Evolutionary conservation across 2,329 filamentous ascomycete species (phyloP), one percentile per base, ranked within the genome.

Genomic region (Fusarium coicis): DNA sequence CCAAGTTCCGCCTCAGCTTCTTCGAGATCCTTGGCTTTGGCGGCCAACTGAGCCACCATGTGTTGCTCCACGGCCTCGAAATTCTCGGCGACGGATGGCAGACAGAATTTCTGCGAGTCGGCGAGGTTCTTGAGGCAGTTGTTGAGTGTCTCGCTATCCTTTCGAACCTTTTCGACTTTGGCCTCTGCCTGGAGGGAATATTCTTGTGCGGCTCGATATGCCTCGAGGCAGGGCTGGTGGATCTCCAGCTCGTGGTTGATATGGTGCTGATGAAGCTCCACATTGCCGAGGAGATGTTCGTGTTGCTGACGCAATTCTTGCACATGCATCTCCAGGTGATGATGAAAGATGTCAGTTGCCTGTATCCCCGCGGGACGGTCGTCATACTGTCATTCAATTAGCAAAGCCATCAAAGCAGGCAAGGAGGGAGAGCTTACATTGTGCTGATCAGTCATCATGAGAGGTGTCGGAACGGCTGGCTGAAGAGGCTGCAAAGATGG

Each of bases 41-140:
- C 32, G 10, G 63, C 21, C 10, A 47, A 18, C 28, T 66, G 55
- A 28, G 16, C 30, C 28, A 21, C 16, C 21, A 67, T 26, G 19
- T 53, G 40, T 26, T 54, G 34, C 10, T 54, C 40, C 8, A 68
- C 54, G 11, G 34, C 65, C 21, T 54, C 36, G 34, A 66, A 66
- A 11, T 49, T 66, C n/a, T 37, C 36, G 4, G 32, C 18, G 7
- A 47, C 54, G 15, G 53, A 39, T 34, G 47, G 10, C 16, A 34
- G 32, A 37, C 53, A 68, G 14, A 50, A 9, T 12, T 61, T 42
- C 7, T 61, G 43, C 18, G 65, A 32, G 10, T 53, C 65, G 19
- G 30, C 21, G n/a, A 50, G 30, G 12, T 18, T 23, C 21, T 34
- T 34, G 30, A 23, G 21, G 4, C 16, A 30, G 5, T 10, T 32